Percentiles rank a stretch among this genome's conserved stretches.
Conservation (phyloP, 2,329 filamentous ascomycete species). For the Grosmannia serpens region DNA sequence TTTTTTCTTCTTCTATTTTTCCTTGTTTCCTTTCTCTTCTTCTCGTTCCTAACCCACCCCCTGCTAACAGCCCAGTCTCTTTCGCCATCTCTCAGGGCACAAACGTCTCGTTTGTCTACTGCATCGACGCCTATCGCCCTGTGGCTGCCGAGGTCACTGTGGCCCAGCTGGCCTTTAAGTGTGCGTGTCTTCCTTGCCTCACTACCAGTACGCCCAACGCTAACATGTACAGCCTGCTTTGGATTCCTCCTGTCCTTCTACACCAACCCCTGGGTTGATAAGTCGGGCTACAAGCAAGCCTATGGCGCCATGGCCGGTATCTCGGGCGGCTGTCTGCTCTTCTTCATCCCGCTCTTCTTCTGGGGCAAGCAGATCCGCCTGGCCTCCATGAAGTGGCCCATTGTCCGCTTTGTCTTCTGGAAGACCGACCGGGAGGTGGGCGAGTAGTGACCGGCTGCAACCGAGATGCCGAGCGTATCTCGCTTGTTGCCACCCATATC, state of each 20-base stretch:
- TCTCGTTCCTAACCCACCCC: neutral
- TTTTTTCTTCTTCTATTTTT: neutral
- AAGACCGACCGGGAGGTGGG: conserved; percentile 41
- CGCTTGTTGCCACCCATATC: too few relatives aligned
- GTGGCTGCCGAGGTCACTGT: conserved; percentile 44
- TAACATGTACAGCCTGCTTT: conserved; percentile 24
- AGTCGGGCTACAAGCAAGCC: conserved; percentile 36
- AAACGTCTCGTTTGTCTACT: conserved; percentile 18
- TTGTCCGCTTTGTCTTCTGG: conserved; percentile 36
- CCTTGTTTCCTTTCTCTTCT: neutral
- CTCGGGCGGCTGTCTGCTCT: conserved; percentile 30
- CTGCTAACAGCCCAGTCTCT: conserved; percentile 23
- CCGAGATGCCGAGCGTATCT: neutral
- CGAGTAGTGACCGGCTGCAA: conserved; percentile 24
- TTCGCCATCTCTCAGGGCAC: conserved; percentile 32
- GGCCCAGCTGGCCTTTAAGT: conserved; percentile 43
- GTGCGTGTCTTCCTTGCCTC: neutral
- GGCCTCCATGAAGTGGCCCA: conserved; percentile 34
- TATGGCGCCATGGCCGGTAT: conserved; percentile 49
- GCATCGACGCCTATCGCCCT: conserved; percentile 45
- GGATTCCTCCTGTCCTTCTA: conserved; percentile 49
- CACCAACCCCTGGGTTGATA: conserved; percentile 44
- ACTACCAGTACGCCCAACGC: too few relatives aligned
- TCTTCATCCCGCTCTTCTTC: conserved; percentile 39
- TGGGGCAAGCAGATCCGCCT: conserved; percentile 38